Conservation (phyloP, 2,329 filamentous ascomycete genomes). For the Colletotrichum sp. region DNA sequence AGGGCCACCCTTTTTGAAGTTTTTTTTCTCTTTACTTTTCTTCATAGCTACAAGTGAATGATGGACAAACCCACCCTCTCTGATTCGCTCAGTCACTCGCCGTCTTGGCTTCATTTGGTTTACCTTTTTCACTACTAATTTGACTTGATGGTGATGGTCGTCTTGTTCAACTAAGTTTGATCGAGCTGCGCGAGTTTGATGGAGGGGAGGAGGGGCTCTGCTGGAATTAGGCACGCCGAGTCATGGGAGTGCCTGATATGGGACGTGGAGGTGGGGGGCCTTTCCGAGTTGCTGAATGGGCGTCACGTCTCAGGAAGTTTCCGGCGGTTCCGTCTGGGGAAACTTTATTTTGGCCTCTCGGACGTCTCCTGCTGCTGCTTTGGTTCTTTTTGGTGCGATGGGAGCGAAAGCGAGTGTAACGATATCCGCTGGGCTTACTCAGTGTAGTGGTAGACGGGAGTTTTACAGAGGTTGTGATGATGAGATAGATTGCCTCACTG, state of each 20-base stretch:
- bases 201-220: neutral
- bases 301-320: neutral
- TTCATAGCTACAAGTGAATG: accelerated
- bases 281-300: neutral
- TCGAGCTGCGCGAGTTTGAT: neutral
- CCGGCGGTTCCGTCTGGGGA: neutral
- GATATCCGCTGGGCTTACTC: neutral
- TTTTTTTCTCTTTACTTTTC: neutral
- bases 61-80: neutral
- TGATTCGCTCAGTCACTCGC: neutral
- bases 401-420: neutral
- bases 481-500: neutral
- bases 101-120: neutral
- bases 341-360: neutral
- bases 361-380: neutral
- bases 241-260: neutral
- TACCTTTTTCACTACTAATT: neutral
- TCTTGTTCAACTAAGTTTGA: neutral
- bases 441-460: accelerated
- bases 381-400: neutral
- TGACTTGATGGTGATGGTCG: neutral
- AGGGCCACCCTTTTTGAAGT: neutral
- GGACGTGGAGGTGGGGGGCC: neutral
- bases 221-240: neutral
- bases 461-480: neutral